Conservation (phyloP, 2,329 filamentous ascomycete species). For the Dendrostoma leiphaemia region DNA sequence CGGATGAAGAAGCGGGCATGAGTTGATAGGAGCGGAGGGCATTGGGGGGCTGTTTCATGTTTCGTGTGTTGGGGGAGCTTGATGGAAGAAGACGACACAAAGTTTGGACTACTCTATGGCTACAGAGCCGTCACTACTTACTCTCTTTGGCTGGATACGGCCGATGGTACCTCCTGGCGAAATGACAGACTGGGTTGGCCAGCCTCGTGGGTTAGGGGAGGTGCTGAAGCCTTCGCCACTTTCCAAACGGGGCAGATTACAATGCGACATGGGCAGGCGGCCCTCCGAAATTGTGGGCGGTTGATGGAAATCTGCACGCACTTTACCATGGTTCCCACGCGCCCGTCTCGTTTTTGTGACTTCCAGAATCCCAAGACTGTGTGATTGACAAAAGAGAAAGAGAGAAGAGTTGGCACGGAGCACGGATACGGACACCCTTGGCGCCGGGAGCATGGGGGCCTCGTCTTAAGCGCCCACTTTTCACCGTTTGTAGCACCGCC, state of each 20-base stretch:
- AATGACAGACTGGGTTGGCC: background rate
- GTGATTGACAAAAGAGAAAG: too few species aligned
- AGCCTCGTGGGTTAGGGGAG: background rate
- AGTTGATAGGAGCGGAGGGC: background rate
- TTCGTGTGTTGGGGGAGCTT: too few species aligned
- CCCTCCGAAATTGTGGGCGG: background rate
- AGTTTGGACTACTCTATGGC: too few species aligned
- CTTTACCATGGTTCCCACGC: background rate
- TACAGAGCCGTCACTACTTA: too few species aligned
- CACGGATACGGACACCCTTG: background rate
- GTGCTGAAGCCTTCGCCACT: background rate
- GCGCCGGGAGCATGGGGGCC: background rate
- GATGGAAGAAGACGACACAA: too few species aligned
- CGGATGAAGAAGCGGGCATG: background rate
- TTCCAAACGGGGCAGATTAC: background rate
- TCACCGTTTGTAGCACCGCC: too few species aligned
- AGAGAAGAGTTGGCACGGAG: background rate
- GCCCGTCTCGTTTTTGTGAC: background rate
- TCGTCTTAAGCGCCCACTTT: too few species aligned
- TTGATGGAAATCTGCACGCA: background rate
- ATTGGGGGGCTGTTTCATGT: background rate
- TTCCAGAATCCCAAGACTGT: too few species aligned
- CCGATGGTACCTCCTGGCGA: too few species aligned
- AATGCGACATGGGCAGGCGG: background rate
- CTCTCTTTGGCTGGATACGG: too few species aligned